Evolutionary conservation across 345 rosid species (phyloP).

Genomic region (Aurinia saxatilis): DNA sequence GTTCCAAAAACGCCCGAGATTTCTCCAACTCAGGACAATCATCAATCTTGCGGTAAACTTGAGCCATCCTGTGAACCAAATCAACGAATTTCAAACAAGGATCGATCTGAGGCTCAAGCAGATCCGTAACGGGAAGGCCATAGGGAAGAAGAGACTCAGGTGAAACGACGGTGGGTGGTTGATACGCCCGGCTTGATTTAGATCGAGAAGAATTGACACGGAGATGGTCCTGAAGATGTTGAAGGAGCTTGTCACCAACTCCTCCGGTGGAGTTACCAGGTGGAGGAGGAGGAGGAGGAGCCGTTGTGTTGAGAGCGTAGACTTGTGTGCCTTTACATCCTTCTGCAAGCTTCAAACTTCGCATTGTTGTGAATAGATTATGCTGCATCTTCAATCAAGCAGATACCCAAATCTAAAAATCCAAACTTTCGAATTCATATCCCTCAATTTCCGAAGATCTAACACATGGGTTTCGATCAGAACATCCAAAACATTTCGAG

Average conservation of each 20-base stretch:
- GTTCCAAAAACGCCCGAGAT: slow-evolving; percentile 52
- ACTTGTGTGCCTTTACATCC: slow-evolving; percentile 78
- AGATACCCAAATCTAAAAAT: neutral
- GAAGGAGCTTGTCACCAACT: slow-evolving; percentile 62
- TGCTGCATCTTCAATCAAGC: slow-evolving; percentile 57
- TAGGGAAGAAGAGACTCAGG: slow-evolving; percentile 51
- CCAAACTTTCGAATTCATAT: slow-evolving; percentile 1
- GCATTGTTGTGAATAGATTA: slow-evolving; percentile 75
- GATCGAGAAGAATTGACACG: slow-evolving; percentile 50
- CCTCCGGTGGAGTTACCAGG: slow-evolving; percentile 28
- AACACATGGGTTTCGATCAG: neutral
- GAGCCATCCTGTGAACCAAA: slow-evolving; percentile 60
- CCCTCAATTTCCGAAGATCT: slow-evolving; percentile 10
- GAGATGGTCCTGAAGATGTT: slow-evolving; percentile 65
- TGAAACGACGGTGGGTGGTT: slow-evolving; percentile 19
- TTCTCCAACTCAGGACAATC: slow-evolving; percentile 47
- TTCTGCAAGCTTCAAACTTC: slow-evolving; percentile 73
- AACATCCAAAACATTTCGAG: neutral
- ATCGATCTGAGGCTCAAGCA: slow-evolving; percentile 72
- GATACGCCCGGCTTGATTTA: slow-evolving; percentile 39
- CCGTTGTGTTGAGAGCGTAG: slow-evolving; percentile 50
- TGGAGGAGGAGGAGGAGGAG: slow-evolving; percentile 19
- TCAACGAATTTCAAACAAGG: slow-evolving; percentile 59
- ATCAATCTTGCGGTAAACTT: slow-evolving; percentile 46
- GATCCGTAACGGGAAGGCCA: slow-evolving; percentile 68